A percentile compares a stretch with the other conserved stretches of the same genome.
Evolutionary conservation across 805 yeast species (phyloP).

Genomic region (Candida stauntonica): DNA sequence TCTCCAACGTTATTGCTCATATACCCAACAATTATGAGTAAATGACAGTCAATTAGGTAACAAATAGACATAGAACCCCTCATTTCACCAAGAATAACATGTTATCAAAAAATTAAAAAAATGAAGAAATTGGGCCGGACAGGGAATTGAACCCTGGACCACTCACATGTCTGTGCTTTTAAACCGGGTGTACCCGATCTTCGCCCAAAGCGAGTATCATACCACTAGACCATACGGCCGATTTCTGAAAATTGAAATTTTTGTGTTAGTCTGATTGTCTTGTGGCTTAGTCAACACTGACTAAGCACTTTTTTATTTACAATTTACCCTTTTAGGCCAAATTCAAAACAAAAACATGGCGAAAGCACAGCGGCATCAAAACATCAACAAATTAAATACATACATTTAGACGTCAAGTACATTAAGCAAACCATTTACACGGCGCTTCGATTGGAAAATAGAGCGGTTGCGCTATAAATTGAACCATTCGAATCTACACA

Average conservation of each 20-base stretch:
- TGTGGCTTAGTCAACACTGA: background rate
- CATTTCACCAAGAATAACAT: too few relatives aligned
- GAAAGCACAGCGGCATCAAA: too few relatives aligned
- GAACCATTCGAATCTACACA: too few relatives aligned
- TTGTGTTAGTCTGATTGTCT: background rate
- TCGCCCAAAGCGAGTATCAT: slow-evolving; percentile 33
- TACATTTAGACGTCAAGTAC: too few relatives aligned
- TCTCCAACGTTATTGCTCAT: too few relatives aligned
- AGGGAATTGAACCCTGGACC: slow-evolving; percentile 33
- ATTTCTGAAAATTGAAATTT: slow-evolving; percentile 2
- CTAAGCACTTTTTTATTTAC: slow-evolving; percentile 6
- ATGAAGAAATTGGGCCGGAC: slow-evolving; percentile 28
- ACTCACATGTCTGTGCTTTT: slow-evolving; percentile 26
- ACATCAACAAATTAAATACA: too few relatives aligned
- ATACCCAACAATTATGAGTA: too few relatives aligned
- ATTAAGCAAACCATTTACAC: too few relatives aligned
- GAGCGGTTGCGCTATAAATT: too few relatives aligned
- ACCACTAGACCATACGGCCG: slow-evolving; percentile 33
- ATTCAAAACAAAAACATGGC: slow-evolving; percentile 12
- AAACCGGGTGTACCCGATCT: slow-evolving; percentile 15
- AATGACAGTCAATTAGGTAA: too few relatives aligned
- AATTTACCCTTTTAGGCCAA: slow-evolving; percentile 11
- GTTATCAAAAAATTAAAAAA: slow-evolving; percentile 3
- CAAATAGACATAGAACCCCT: too few relatives aligned
- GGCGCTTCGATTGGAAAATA: too few relatives aligned